phyloP scores from a whole-genome alignment of 2,329 filamentous ascomycete genomes.

The Drechslerella dactyloides region DNA sequence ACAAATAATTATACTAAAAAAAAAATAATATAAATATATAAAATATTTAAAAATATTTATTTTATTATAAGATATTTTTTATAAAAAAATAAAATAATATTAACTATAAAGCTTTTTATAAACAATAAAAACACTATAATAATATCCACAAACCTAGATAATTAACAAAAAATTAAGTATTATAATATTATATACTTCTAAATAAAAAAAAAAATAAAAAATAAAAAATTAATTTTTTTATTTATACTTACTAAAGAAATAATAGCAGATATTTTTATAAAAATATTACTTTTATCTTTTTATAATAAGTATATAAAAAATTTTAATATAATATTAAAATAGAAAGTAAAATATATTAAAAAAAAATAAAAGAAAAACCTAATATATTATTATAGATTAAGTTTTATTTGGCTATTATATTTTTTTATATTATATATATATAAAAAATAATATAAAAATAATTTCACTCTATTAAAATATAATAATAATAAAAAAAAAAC shows the following conservation, averaged over 20 bases:
- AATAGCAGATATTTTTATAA: constrained; percentile 22
- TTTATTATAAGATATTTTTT: constrained; percentile 29
- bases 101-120: constrained; percentile 23
- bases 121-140: constrained; percentile 14
- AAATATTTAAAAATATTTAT: constrained; percentile 23
- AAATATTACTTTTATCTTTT: constrained; percentile 6
- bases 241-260: constrained; percentile 14
- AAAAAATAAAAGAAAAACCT: too few species aligned
- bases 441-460: constrained; percentile 13
- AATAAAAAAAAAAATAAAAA: constrained; percentile 25
- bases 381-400: too few species aligned
- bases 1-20: constrained; percentile 20
- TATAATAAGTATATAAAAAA: constrained; percentile 8
- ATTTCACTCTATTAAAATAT: constrained; percentile 6
- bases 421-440: neutral
- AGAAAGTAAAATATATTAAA: too few species aligned
- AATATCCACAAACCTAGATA: constrained; percentile 16
- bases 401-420: constrained; percentile 13
- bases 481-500: constrained; percentile 21
- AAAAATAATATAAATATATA: constrained; percentile 20
- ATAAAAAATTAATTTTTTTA: constrained; percentile 8
- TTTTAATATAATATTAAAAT: constrained; percentile 11
- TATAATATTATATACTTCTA: constrained; percentile 18
- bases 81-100: constrained; percentile 19
- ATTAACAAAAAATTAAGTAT: constrained; percentile 25